Base-by-base conservation (phyloP, 345 rosid genomes). In the Murraya paniculata region DNA sequence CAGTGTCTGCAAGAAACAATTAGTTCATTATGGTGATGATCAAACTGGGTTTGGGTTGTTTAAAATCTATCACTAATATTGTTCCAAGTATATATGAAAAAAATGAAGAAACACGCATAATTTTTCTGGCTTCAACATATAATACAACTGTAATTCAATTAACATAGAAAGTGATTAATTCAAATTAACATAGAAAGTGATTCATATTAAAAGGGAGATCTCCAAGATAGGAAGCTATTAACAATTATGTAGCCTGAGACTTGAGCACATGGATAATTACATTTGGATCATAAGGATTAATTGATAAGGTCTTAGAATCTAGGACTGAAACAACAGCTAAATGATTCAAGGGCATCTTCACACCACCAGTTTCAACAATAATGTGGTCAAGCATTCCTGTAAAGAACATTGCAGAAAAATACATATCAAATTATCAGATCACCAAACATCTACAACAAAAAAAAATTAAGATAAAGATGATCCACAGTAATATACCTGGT, bases 361-460 rank as follows among this genome's bases (percentile, higher is more conserved):
- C 84, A 11, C 95, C 94, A 24, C 91, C 81, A 0, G 87, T 84
- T 86, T 96, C 99, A 66, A 96, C 94, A 66, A 94, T 86, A 57
- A 92, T 92, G 81, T 96, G 99, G 82, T 96, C 99, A 77, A 94
- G 97, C 88, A 95, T 93, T 81, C 99, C 98, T 93, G 87, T 28
- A 75, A 81, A 79, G 74, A 72, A 25, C 50, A 80, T n/a, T 72
- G 33, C 4, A 60, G 24, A 21, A 55, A 55, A 28, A 11, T 11
- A 72, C 1, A 80, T 27, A 16, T 57, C 48, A 80, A 76, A 36
- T 66, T 55, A 41, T 68, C 13, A 74, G 48, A 73, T 59, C 75
- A 87, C 3, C 68, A 75, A 1, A 68, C 14, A 1, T 19, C 9
- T 19, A 13, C 45, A 59, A 56, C 24, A 24, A 13, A 31, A 28